Base-by-base conservation (phyloP, 2,329 filamentous ascomycete genomes). In the Arthrobotrys megalospora region DNA sequence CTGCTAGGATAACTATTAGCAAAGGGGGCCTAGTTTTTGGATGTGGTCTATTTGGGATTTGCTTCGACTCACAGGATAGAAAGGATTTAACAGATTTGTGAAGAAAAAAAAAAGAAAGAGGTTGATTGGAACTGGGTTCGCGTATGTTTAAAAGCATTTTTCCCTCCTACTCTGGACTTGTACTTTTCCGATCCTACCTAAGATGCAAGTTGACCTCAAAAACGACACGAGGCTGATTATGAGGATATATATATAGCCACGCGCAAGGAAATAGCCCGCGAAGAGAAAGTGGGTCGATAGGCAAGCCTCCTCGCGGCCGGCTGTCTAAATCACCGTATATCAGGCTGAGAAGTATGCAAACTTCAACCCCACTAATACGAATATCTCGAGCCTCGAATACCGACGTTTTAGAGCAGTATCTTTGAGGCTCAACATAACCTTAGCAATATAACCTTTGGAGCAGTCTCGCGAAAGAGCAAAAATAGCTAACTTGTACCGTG, bases 241-340 rank as follows among this genome's bases (percentile, higher is more conserved):
- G n/a, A 28, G 5, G 24, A 28, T 28, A 28, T 28, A 28, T 28
- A 28, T 53, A 34, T 34, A 53, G 50, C 16, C 14, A 53, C 6
- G 32, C 50, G 50, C 50, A 34, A 34, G 12, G 8, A 53, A 34
- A 19, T 34, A 53, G 28, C 14, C 50, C 14, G 24, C 47, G 7
- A n/a, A 38, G 16, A 14, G 32, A 38, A 21, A 58, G 32, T 58
- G 32, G 52, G 12, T 21, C 32, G 16, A 41, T 58, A 58, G 34
- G 11, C 34, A 16, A 41, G 24, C 12, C 16, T 14, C 21, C 21
- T 28, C 48, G 21, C 50, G 50, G 55, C 55, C 50, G 50, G 55
- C 55, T 60, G 55, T 60, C 55, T 41, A 28, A 12, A 58, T 41
- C 55, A 60, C 55, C 55, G 55, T 60, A 60, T 5, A 21, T n/a